Base-by-base conservation (phyloP, 202 grass and related monocot species). In the Dendrocalamus latiflorus region DNA sequence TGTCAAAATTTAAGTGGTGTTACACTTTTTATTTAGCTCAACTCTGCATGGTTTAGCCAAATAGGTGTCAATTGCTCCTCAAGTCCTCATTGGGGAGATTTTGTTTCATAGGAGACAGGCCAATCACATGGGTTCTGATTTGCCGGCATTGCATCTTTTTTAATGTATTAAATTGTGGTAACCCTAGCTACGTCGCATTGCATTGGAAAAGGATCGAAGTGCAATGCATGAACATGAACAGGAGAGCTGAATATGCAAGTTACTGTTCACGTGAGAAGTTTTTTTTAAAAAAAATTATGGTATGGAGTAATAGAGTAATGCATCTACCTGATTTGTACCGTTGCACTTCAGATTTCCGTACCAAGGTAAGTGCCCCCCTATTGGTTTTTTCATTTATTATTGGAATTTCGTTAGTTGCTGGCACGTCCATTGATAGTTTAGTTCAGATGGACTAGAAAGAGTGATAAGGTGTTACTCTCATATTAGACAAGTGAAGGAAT, bases 41-140 rank as follows among this genome's bases (percentile, higher is more conserved):
- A 2, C 66, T 86, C 74, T 90, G 78, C 88, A 83, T 86, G 78
- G 37, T 86, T 43, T 66, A 48, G 59, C 17, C 16, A 59, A 61
- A 90, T 68, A 90, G 79, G 88, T 90, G 88, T 83, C 88, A 34
- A 80, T 79, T 80, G 75, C 84, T 79, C 59, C 58, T 67, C 79
- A n/a, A n/a, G n/a, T n/a, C n/a, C n/a, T n/a, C n/a, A n/a, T n/a
- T n/a, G n/a, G 17, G 56, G 61, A 68, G 17, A 55, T 48, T 78
- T 37, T 75, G 69, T 72, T 62, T 62, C 51, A 25, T 47, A 65
- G 37, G 36, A 57, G 60, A 56, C 56, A 47, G 22, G 69, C 43
- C 45, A 55, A 61, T 72, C 83, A 90, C 84, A 86, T 83, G 88
- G 72, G 49, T 68, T 62, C 79, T 79, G 68, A 56, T 79, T 75